Percentiles rank a stretch among this genome's conserved stretches.
Evolutionary conservation across 2,329 filamentous ascomycete genomes (phyloP).

Genomic region (Nothophaeocryptopus gaeumannii): DNA sequence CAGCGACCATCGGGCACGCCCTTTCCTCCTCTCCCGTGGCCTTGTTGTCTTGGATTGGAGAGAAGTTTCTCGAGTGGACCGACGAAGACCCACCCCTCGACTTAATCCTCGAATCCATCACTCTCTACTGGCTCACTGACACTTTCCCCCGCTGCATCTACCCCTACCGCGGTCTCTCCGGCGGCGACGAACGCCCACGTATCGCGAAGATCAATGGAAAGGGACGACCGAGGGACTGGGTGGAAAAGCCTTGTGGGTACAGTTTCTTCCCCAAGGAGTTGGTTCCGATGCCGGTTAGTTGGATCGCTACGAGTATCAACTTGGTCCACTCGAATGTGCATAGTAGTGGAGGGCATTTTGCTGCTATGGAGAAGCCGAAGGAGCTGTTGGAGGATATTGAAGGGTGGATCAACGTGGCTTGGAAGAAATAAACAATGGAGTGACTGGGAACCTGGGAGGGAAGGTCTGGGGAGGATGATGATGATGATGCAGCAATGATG

Average conservation of each 20-base stretch:
- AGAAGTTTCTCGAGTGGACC: slow-evolving; percentile 55
- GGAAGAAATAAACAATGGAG: slow-evolving; percentile 21
- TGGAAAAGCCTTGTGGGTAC: slow-evolving; percentile 45
- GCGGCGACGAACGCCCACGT: slow-evolving; percentile 21
- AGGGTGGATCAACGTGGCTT: slow-evolving; percentile 34
- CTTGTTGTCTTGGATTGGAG: slow-evolving; percentile 57
- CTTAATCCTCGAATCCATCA: slow-evolving; percentile 48
- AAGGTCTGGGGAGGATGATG: not conserved
- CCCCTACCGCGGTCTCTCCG: slow-evolving; percentile 41
- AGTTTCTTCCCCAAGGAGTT: slow-evolving; percentile 46
- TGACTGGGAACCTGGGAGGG: too few relatives aligned
- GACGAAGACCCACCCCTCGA: slow-evolving; percentile 43
- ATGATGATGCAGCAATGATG: too few relatives aligned
- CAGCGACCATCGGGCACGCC: slow-evolving; percentile 56
- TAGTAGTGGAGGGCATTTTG: slow-evolving; percentile 41
- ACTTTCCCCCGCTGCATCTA: slow-evolving; percentile 50
- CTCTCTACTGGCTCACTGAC: slow-evolving; percentile 56
- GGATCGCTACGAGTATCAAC: slow-evolving; percentile 36
- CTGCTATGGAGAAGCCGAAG: slow-evolving; percentile 37
- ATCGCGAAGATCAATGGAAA: slow-evolving; percentile 13
- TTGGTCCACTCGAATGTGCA: slow-evolving; percentile 41
- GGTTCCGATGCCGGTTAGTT: slow-evolving; percentile 37
- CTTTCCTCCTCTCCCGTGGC: slow-evolving; percentile 55
- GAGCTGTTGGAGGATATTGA: slow-evolving; percentile 36
- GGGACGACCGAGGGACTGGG: slow-evolving; percentile 24